Base-by-base conservation (phyloP, 2,329 filamentous ascomycete species). In the Cercospora nicotianae region DNA sequence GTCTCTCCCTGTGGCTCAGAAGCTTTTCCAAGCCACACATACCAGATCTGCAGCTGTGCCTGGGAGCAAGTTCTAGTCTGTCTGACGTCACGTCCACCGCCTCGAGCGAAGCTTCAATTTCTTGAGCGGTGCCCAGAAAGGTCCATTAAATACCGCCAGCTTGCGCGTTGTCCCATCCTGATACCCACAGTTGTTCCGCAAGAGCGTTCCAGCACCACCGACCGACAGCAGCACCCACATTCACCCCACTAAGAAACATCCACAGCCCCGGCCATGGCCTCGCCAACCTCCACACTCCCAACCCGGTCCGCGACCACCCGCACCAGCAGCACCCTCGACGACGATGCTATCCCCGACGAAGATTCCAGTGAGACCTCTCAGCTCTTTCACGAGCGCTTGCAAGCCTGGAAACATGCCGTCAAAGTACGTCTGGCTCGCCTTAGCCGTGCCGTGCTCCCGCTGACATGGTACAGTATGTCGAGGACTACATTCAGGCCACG, bases 351-450 rank as follows among this genome's bases (percentile, higher is more conserved):
- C 39, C 81, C 82, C 4, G 82, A 80, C 31, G 83, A 85, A 75
- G 83, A 85, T 69, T 83, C 80, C 64, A 82, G 80, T 70, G 82
- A 84, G 76, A 78, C 80, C 48, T 84, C 82, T 55, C 83, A 80
- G 77, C 86, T 98, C 60, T 90, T 99, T 71, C 86, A 90, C 65
- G 93, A 98, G 83, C 89, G 95, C 72, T 85, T 99, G 69, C 91
- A 92, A 76, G 95, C 95, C 58, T 99, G 93, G 93, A 98, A 97
- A 80, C 94, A 98, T 79, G 92, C 94, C 9, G 62, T 64, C 45
- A 64, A 64, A 51, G 59, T 61, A 48, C 59, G 26, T 42, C 23
- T 42, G 6, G 31, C 13, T 23, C 31, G 26, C 26, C 18, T 9
- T 18, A 10, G 5, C 18, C 16, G 33, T 20, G 3, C 26, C 8